These are phyloP conservation scores for Chrysanthemum makinoi DNA, from an alignment of 129 eudicot species.

Conservation along the genomic window DNA sequence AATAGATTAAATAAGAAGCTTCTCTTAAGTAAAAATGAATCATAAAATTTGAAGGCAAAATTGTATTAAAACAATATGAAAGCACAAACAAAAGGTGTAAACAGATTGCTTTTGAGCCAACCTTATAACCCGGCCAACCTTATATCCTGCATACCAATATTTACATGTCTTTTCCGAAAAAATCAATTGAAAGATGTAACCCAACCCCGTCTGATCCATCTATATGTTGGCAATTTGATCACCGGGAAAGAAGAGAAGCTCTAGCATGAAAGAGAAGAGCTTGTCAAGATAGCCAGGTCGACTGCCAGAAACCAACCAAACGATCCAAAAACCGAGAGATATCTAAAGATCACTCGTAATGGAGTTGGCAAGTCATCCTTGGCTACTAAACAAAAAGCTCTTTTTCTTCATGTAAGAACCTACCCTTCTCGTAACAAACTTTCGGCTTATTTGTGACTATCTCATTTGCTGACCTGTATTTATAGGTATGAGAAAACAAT, in stretches of 20 bases:
- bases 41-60: too few species aligned
- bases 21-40: too few species aligned
- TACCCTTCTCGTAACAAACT: background rate
- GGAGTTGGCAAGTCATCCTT: constrained; percentile 45
- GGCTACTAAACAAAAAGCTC: constrained; percentile 37
- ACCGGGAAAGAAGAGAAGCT: constrained; percentile 5
- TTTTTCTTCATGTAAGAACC: constrained; percentile 27
- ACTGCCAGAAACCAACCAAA: constrained; percentile 28
- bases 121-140: too few species aligned
- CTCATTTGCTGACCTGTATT: background rate
- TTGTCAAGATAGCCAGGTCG: constrained; percentile 34
- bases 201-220: too few species aligned
- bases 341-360: constrained; percentile 13
- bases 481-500: background rate
- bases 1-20: too few species aligned
- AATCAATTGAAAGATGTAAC: too few species aligned
- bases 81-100: too few species aligned
- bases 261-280: constrained; percentile 34
- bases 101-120: too few species aligned
- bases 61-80: too few species aligned
- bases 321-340: constrained; percentile 6
- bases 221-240: background rate
- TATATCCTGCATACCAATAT: too few species aligned
- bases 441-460: background rate
- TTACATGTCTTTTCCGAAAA: too few species aligned